A percentile compares a stretch with the other conserved stretches of the same genome.
Evolutionary conservation across 208 protist species (phyloP).

Genomic region (Wallacemonas sp.): DNA sequence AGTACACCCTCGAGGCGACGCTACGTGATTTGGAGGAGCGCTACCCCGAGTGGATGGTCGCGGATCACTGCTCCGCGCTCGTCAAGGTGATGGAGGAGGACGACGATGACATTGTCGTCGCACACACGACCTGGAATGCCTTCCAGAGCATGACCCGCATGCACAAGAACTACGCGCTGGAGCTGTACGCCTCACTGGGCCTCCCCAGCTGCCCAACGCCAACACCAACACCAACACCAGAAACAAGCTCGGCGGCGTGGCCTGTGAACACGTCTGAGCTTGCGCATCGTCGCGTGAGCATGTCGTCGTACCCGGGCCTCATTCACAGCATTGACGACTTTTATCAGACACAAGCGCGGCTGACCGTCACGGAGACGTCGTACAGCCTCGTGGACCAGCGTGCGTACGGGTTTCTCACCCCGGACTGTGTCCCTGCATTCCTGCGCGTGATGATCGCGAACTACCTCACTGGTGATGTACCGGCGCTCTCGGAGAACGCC

Average conservation of each 20-base stretch:
- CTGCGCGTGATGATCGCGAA: constrained; percentile 69
- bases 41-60: constrained; percentile 18
- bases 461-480: constrained; percentile 30
- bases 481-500: background rate
- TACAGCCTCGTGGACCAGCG: constrained; percentile 32
- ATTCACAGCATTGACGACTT: constrained; percentile 89
- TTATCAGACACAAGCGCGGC: constrained; percentile 35
- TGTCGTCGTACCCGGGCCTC: constrained; percentile 75
- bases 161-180: constrained; percentile 61
- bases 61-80: constrained; percentile 63
- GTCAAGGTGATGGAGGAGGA: constrained; percentile 40
- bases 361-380: constrained; percentile 80
- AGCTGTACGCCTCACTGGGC: background rate
- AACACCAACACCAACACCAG: background rate
- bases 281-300: constrained; percentile 32
- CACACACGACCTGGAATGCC: constrained; percentile 51
- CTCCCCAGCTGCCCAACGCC: background rate
- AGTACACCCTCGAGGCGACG: background rate
- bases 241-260: background rate
- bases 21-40: constrained; percentile 18
- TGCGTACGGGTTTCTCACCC: constrained; percentile 14
- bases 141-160: constrained; percentile 56
- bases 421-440: constrained; percentile 61
- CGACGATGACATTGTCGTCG: constrained; percentile 45
- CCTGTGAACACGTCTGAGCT: constrained; percentile 3